Conservation (phyloP, 805 yeast genomes). For the Hanseniaspora nectarophila region DNA sequence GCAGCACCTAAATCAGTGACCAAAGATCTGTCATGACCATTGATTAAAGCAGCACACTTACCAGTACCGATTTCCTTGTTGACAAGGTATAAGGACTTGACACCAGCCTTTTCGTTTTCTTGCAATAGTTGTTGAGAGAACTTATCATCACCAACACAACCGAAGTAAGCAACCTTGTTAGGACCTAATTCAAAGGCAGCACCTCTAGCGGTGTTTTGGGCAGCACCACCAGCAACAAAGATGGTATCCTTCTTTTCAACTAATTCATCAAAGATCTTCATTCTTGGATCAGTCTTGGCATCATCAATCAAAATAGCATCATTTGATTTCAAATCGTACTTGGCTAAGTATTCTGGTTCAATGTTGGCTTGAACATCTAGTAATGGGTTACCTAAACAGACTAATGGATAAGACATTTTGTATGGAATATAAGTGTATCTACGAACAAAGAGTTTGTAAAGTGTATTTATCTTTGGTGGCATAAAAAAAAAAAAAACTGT, state of each 20-base stretch:
- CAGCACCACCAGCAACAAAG: slow-evolving; percentile 96
- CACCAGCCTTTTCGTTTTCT: slow-evolving; percentile 84
- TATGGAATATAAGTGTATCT: slow-evolving; percentile 18
- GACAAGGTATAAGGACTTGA: slow-evolving; percentile 72
- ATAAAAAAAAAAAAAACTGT: too few relatives aligned
- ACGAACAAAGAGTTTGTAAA: neutral
- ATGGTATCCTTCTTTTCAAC: slow-evolving; percentile 48
- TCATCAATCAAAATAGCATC: slow-evolving; percentile 70
- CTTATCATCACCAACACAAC: slow-evolving; percentile 89
- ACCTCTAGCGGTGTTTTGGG: slow-evolving; percentile 97
- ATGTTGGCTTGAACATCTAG: slow-evolving; percentile 77
- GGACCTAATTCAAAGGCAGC: slow-evolving; percentile 84
- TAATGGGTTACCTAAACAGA: slow-evolving; percentile 87
- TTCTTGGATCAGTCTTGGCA: slow-evolving; percentile 59
- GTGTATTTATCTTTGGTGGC: neutral
- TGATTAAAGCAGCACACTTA: slow-evolving; percentile 92
- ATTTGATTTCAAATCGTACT: slow-evolving; percentile 75
- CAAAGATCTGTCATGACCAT: slow-evolving; percentile 78
- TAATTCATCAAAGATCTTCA: slow-evolving; percentile 76
- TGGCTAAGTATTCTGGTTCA: slow-evolving; percentile 52
- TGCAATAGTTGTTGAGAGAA: slow-evolving; percentile 66
- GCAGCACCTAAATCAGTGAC: slow-evolving; percentile 97
- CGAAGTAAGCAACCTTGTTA: slow-evolving; percentile 79
- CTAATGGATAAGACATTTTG: slow-evolving; percentile 30
- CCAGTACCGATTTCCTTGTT: slow-evolving; percentile 76